Conservation (phyloP, 2,329 filamentous ascomycete genomes). For the Monascus ruber region DNA sequence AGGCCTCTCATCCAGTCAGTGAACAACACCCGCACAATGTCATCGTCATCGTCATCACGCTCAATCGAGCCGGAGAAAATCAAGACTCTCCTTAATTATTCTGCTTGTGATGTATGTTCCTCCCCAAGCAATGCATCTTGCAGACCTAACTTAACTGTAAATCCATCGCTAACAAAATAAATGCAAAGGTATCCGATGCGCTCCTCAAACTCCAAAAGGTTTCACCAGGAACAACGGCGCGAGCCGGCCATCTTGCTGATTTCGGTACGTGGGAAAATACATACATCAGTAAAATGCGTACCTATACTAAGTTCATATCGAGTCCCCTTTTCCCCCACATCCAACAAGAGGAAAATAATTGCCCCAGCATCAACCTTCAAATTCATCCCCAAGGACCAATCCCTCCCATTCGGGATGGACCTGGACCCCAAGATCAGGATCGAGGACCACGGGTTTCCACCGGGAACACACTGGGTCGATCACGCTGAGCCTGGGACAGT, state of each 20-base stretch:
- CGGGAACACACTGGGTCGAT: conserved; percentile 58
- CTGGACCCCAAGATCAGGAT: neutral
- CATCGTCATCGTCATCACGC: conserved; percentile 2
- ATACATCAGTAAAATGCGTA: neutral
- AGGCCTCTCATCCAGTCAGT: too few relatives aligned
- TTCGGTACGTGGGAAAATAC: conserved; percentile 32
- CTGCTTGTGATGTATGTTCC: conserved; percentile 32
- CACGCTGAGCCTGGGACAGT: conserved; percentile 48
- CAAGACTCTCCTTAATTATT: conserved; percentile 22
- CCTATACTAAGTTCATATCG: neutral
- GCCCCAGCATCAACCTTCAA: conserved; percentile 34
- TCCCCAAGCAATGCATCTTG: neutral
- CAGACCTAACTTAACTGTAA: neutral
- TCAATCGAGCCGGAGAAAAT: conserved; percentile 24
- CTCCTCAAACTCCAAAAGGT: conserved; percentile 53
- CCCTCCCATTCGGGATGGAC: conserved; percentile 13
- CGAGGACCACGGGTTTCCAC: conserved; percentile 41
- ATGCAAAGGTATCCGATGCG: conserved; percentile 55
- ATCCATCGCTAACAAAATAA: neutral
- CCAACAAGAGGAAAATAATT: conserved; percentile 23
- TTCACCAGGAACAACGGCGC: conserved; percentile 36
- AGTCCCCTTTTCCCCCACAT: conserved; percentile 26
- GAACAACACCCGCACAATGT: conserved; percentile 14
- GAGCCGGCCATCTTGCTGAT: conserved; percentile 57
- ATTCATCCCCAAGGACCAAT: conserved; percentile 48